These are phyloP conservation scores for Adansonia rubrostipa DNA, from an alignment of 441 rosid species.

Conservation along the genomic window DNA sequence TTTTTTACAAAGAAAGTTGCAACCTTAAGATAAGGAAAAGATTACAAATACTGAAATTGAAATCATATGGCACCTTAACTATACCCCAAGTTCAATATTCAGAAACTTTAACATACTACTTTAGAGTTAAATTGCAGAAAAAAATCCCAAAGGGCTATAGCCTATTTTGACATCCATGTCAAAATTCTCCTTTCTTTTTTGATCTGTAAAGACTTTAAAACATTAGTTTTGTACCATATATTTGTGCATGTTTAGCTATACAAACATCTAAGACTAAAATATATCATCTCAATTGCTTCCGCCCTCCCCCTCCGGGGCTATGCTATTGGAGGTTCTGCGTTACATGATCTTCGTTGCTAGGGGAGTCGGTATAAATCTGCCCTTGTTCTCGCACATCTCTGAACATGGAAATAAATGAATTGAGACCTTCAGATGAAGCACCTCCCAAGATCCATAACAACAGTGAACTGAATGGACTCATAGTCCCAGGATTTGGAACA, in stretches of 20 bases:
- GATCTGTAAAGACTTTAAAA: background rate
- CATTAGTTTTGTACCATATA: background rate
- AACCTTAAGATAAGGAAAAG: too few relatives aligned
- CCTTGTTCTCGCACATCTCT: slow-evolving; percentile 90
- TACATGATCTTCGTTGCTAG: slow-evolving; percentile 36
- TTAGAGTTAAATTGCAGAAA: background rate
- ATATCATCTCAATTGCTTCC: background rate
- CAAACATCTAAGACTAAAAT: slow-evolving; percentile 7
- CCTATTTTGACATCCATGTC: background rate
- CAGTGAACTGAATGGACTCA: slow-evolving; percentile 86
- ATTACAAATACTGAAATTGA: too few relatives aligned
- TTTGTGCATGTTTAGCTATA: slow-evolving; percentile 13
- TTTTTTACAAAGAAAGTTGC: too few relatives aligned
- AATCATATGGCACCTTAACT: too few relatives aligned
- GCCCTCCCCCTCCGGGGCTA: too few relatives aligned
- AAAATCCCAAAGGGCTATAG: background rate
- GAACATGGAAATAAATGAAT: slow-evolving; percentile 85
- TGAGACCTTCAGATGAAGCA: slow-evolving; percentile 83
- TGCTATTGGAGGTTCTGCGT: slow-evolving; percentile 38
- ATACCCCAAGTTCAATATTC: too few relatives aligned
- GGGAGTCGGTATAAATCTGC: slow-evolving; percentile 50
- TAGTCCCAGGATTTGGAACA: slow-evolving; percentile 57
- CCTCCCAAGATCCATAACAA: slow-evolving; percentile 92
- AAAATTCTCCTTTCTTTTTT: background rate
- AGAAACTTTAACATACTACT: background rate